Conservation (phyloP, 176 grass and related monocot genomes). For the Paspalum vaginatum region DNA sequence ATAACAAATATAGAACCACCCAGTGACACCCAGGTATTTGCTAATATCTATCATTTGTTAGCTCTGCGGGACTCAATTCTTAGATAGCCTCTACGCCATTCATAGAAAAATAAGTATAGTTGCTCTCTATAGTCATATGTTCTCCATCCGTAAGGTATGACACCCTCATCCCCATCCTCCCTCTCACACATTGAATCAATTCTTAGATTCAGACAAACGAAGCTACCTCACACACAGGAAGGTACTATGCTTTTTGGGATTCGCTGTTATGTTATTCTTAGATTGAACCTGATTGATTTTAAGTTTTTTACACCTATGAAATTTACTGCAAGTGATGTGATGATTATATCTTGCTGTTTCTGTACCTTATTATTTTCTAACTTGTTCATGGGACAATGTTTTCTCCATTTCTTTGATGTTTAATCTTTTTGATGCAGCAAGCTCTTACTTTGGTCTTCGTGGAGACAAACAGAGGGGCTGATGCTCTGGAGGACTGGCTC, state of each 20-base stretch:
- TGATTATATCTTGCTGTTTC: neutral
- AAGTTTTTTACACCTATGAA: neutral
- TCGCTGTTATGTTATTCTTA: neutral
- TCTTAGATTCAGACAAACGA: slow-evolving; percentile 45
- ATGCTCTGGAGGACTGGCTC: slow-evolving; percentile 36
- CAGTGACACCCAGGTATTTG: no score
- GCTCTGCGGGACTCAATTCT: no score
- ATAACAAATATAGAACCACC: no score
- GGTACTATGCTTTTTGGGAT: neutral
- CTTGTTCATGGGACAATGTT: neutral
- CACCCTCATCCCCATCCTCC: no score
- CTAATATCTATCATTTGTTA: no score
- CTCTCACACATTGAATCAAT: no score
- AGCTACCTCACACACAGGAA: slow-evolving; percentile 42
- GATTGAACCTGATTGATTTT: neutral
- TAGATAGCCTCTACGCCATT: no score
- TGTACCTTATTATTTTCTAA: neutral
- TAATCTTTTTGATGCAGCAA: neutral
- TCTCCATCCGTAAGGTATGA: no score
- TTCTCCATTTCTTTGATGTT: neutral
- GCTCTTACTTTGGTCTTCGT: slow-evolving; percentile 36
- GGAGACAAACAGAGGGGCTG: slow-evolving; percentile 37
- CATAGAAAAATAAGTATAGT: no score
- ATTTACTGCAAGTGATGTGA: no score
- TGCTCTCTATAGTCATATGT: no score